Base-by-base conservation (phyloP, 192 early-diverging fungal species). In the Glomus cerebriforme region DNA sequence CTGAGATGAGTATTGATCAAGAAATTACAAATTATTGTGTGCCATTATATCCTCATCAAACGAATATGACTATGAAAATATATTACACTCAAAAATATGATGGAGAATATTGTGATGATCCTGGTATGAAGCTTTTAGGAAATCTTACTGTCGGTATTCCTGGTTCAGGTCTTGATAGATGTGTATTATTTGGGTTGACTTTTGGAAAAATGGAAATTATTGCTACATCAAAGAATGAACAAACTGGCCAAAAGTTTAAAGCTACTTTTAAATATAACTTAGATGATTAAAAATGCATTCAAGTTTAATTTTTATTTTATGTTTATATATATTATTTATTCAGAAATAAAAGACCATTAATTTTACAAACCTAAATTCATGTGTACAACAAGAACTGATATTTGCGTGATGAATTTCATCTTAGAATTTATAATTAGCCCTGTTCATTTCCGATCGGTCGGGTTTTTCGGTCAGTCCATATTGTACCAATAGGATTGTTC, bases 171-270 rank as follows among this genome's bases (percentile, higher is more conserved):
- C 3, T 35, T 35, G 35, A 71, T 2, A 12, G 49, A 24, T 7
- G 2, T 2, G 27, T 73, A 2, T 22, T n/a, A 13, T 58, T 37
- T 59, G 47, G n/a, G 7, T 9, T 73, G 24, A 54, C 8, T 10
- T 73, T 73, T 54, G 70, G 70, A 26, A 34, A n/a, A 39, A 39
- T 71, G 24, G 71, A 73, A 73, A 58, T 73, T 58, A 29, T 27
- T 19, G 71, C 43, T 7, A 73, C 71, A 5, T n/a, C 71, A 8
- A 58, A 73, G 24, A 45, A 24, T 3, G 17, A n/a, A 17, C 19
- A 22, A 19, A 54, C 24, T 35, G 45, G 71, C 5, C 17, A 54
- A 49, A 58, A 9, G n/a, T 73, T 59, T 26, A 17, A 34, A 32
- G 31, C 45, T 9, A 49, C 27, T 17, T 73, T 73, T 59, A 26